Conservation (phyloP, 495 filamentous ascomycete species). For the Hypoxylon rickii region DNA sequence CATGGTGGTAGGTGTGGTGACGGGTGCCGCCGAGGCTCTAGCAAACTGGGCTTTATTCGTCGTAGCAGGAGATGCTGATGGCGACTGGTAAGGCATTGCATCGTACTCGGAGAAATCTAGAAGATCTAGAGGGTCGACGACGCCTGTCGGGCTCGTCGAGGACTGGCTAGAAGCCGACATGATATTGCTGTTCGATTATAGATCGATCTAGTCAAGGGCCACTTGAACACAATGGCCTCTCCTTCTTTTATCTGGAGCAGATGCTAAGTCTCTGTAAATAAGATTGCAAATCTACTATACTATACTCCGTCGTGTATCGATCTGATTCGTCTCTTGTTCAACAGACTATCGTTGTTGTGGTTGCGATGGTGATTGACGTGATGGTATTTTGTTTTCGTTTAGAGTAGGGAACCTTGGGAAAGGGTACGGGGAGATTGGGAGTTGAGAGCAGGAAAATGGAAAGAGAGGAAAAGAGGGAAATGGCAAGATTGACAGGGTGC, state of each 20-base stretch:
- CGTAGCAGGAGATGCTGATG: conserved; percentile 50
- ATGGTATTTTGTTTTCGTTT: not conserved
- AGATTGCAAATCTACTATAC: too few species aligned
- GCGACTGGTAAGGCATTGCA: conserved; percentile 46
- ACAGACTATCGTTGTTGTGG: too few species aligned
- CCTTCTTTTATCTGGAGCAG: too few species aligned
- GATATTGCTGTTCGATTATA: too few species aligned
- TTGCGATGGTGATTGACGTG: conserved; percentile 7
- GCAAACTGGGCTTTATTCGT: conserved; percentile 44
- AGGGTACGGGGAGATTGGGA: too few species aligned
- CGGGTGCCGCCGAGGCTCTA: conserved; percentile 44
- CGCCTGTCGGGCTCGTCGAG: conserved; percentile 40
- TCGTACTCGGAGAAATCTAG: conserved; percentile 57
- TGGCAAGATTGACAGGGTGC: conserved; percentile 22
- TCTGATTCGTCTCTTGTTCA: too few species aligned
- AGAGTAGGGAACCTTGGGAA: too few species aligned
- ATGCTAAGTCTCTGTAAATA: too few species aligned
- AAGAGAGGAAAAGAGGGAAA: conserved; percentile 10
- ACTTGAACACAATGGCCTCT: too few species aligned
- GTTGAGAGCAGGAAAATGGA: conserved; percentile 10
- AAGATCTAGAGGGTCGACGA: conserved; percentile 34
- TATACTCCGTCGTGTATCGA: too few species aligned
- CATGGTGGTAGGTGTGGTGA: conserved; percentile 38
- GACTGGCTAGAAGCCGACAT: conserved; percentile 35
- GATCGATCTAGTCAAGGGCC: too few species aligned